phyloP scores from a whole-genome alignment of 441 rosid genomes.

The Arabidopsis hybrid region DNA sequence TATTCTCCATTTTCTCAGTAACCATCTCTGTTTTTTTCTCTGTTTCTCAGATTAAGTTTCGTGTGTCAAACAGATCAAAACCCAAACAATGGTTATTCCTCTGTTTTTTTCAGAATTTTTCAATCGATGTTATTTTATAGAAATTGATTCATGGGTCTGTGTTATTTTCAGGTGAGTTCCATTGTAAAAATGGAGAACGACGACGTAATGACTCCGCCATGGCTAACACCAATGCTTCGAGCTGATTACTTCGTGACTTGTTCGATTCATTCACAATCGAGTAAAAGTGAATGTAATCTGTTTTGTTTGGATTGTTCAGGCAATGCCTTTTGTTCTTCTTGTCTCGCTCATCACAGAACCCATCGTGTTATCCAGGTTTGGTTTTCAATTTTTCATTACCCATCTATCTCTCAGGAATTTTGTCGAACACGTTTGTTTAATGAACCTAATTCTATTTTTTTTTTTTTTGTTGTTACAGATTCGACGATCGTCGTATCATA shows the following conservation, averaged over 20 bases:
- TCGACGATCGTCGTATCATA: slow-evolving; percentile 82
- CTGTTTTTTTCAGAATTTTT: not conserved
- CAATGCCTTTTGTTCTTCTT: slow-evolving; percentile 72
- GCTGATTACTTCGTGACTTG: slow-evolving; percentile 65
- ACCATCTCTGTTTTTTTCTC: not conserved
- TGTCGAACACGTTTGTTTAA: slow-evolving; percentile 2
- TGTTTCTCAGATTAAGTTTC: not conserved
- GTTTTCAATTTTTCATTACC: not conserved
- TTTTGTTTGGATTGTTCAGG: slow-evolving; percentile 68
- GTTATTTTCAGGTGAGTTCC: slow-evolving; percentile 24
- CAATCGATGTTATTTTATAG: not conserved
- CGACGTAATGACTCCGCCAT: slow-evolving; percentile 48
- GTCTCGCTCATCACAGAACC: slow-evolving; percentile 72
- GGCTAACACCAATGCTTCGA: slow-evolving; percentile 67
- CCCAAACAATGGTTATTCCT: slow-evolving; percentile 11
- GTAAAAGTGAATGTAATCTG: slow-evolving; percentile 71
- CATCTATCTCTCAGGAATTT: not conserved
- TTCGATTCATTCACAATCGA: slow-evolving; percentile 52
- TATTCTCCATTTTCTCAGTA: not conserved
- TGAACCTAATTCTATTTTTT: not conserved
- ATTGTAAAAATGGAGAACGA: slow-evolving; percentile 12
- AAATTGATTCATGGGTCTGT: slow-evolving; percentile 1
- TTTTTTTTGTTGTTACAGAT: slow-evolving; percentile 49
- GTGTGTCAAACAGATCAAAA: not conserved
- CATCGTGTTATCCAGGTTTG: slow-evolving; percentile 75